phyloP scores from a whole-genome alignment of 306 rosid genomes.

The Ziziphus jujuba region DNA sequence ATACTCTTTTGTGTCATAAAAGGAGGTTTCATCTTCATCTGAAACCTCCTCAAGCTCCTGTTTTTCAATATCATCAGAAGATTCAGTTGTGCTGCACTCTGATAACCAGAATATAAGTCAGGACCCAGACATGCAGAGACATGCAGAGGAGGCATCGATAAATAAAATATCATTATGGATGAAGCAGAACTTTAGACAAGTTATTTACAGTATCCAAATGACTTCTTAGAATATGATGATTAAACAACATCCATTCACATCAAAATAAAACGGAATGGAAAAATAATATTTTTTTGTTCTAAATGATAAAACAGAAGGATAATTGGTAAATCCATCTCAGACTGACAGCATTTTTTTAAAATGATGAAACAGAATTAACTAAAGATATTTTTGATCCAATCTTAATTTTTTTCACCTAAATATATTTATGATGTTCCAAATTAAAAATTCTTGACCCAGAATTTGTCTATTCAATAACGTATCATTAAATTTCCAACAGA shows the following conservation, averaged over 20 bases:
- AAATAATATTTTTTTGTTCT: not conserved
- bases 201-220: not conserved
- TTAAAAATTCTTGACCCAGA: not conserved
- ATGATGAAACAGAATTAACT: too few relatives aligned
- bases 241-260: not conserved
- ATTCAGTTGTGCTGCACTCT: slow-evolving; percentile 95
- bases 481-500: not conserved
- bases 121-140: slow-evolving; percentile 4
- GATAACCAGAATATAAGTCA: slow-evolving; percentile 32
- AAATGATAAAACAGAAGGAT: too few relatives aligned
- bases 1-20: slow-evolving; percentile 65
- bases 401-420: too few relatives aligned
- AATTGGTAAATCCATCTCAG: too few relatives aligned
- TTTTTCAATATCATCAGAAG: slow-evolving; percentile 89
- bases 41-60: slow-evolving; percentile 88
- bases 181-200: not conserved
- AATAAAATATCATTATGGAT: not conserved
- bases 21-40: slow-evolving; percentile 78
- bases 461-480: not conserved
- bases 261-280: not conserved
- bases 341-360: too few relatives aligned
- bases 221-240: not conserved
- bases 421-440: not conserved
- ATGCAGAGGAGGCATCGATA: not conserved
- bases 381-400: too few relatives aligned